Base-by-base conservation (phyloP, 108 stramenopile genomes). In the Skeletonema potamos region DNA sequence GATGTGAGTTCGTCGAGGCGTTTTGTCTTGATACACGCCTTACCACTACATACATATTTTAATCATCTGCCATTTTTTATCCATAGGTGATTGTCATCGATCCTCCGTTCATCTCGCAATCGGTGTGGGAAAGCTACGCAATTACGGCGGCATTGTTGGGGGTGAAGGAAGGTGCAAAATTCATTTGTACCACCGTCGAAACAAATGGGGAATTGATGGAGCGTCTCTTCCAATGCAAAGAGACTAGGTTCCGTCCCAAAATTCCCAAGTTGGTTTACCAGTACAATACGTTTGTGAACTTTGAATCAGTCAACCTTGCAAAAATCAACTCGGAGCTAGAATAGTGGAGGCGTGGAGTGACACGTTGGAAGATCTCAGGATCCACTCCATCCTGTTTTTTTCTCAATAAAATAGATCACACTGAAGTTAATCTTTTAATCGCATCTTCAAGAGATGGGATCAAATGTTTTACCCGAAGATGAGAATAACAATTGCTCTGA, bases 101-200 rank as follows among this genome's bases (percentile, higher is more conserved):
- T 73, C 92, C 92, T 28, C 92, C 92, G 27, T 93, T 93, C 81
- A 90, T 93, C 37, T 86, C 90, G 11, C 58, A 74, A 27, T 79
- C 89, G 29, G 92, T 93, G 30, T 93, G 92, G 92, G 75, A 82
- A 36, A 84, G 68, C 26, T 93, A 93, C 63, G 74, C 85, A 27
- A 72, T 60, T 20, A 87, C 88, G 7, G 64, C 76, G 15, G 44
- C 63, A n/a, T 27, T 70, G 26, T 54, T 86, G 39, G 24, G 71
- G 32, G 76, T 64, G 57, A 43, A 74, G 18, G 64, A 70, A 0
- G n/a, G 30, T 0, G 41, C 70, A 22, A 71, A 65, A 24, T 51
- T 84, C 1, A 81, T 86, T 26, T 75, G 74, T 10, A 86, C 85
- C 11, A 86, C 85, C 27, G 76, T 86, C 2, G 41, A 46, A 17